Percentiles rank a stretch among this genome's conserved stretches.
Conservation (phyloP, 495 filamentous ascomycete species). For the Penicillium atrosanguineum region DNA sequence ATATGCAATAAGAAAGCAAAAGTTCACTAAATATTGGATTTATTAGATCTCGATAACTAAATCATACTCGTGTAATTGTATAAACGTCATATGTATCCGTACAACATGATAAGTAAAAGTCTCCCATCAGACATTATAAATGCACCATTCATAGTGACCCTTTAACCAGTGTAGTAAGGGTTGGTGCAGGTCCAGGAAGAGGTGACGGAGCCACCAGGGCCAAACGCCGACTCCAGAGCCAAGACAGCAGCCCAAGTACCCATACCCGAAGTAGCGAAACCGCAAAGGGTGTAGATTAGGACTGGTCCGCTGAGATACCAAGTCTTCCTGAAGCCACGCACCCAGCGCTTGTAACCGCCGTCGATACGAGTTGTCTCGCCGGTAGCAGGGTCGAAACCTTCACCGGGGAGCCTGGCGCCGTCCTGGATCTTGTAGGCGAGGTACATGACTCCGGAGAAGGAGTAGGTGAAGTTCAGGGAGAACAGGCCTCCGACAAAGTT, state of each 20-base stretch:
- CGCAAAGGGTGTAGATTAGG: constrained; percentile 23
- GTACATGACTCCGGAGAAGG: constrained; percentile 41
- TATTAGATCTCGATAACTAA: too few relatives aligned
- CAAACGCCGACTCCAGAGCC: too few relatives aligned
- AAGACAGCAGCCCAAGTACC: constrained; percentile 29
- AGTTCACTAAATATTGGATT: too few relatives aligned
- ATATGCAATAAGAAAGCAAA: too few relatives aligned
- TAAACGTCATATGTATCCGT: too few relatives aligned
- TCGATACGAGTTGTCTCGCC: constrained; percentile 34
- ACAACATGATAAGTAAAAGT: too few relatives aligned
- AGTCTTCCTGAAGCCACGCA: constrained; percentile 27
- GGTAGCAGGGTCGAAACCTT: constrained; percentile 47
- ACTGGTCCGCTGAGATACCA: constrained; percentile 22
- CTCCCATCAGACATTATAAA: too few relatives aligned
- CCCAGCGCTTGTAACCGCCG: constrained; percentile 35
- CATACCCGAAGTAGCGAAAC: constrained; percentile 26
- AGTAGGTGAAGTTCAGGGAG: constrained; percentile 48
- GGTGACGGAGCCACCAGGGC: too few relatives aligned
- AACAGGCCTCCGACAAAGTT: constrained; percentile 29
- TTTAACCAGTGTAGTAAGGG: too few relatives aligned
- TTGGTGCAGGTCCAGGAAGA: too few relatives aligned
- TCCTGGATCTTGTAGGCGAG: constrained; percentile 41
- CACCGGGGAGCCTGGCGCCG: constrained; percentile 37
- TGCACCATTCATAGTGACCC: too few relatives aligned
- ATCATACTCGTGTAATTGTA: too few relatives aligned